phyloP scores from a whole-genome alignment of 352 stramenopile genomes.

The Phytopythium kandeliae region DNA sequence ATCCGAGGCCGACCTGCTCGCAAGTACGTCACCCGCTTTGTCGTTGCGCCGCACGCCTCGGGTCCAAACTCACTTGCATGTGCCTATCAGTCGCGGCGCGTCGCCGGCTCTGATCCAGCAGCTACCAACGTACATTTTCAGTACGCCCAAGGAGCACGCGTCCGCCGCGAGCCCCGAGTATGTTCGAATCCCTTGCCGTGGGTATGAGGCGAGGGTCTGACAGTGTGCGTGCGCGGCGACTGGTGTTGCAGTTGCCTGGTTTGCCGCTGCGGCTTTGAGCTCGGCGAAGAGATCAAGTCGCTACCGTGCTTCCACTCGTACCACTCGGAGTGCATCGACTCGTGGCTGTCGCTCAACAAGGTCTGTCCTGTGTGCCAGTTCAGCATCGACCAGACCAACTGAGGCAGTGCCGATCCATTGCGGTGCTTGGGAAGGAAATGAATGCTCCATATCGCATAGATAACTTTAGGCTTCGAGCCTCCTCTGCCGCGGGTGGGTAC shows the following conservation, averaged over 20 bases:
- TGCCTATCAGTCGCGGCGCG: slow-evolving; percentile 48
- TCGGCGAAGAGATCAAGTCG: slow-evolving; percentile 90
- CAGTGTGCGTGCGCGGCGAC: background rate
- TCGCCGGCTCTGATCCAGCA: slow-evolving; percentile 65
- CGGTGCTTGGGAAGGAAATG: slow-evolving; percentile 1
- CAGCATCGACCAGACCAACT: slow-evolving; percentile 56
- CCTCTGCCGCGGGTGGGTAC: background rate
- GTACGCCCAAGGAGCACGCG: slow-evolving; percentile 33
- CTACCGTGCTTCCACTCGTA: slow-evolving; percentile 93
- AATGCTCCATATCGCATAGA: slow-evolving; percentile 35
- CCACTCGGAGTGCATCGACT: slow-evolving; percentile 91
- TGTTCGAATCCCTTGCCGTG: no score
- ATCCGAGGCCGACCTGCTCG: slow-evolving; percentile 15
- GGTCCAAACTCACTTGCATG: background rate
- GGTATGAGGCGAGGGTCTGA: background rate
- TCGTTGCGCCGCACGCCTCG: background rate
- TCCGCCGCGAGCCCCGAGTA: slow-evolving; percentile 55
- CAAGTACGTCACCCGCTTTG: slow-evolving; percentile 10
- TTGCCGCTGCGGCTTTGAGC: slow-evolving; percentile 86
- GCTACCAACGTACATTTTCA: slow-evolving; percentile 78
- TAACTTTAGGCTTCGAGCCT: slow-evolving; percentile 32
- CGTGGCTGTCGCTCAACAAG: slow-evolving; percentile 90
- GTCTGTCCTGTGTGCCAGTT: slow-evolving; percentile 89
- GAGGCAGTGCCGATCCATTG: slow-evolving; percentile 5
- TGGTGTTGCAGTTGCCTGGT: slow-evolving; percentile 79